These are phyloP conservation scores for Fonsecaea multimorphosa DNA, from an alignment of 2,329 filamentous ascomycete genomes.

Conservation along the genomic window DNA sequence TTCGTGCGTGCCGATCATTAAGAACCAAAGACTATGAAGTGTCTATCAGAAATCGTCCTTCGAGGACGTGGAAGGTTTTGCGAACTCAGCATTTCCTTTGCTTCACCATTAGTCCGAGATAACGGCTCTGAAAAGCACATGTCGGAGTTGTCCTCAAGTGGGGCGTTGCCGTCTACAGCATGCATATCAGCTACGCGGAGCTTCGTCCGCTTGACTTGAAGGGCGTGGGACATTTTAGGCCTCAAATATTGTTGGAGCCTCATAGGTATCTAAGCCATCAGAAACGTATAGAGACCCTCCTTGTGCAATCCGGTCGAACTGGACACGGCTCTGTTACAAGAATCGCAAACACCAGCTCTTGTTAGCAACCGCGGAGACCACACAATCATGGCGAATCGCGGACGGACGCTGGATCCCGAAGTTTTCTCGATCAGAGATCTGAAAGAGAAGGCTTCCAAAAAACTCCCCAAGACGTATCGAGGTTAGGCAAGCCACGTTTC, in stretches of 20 bases:
- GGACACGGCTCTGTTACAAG: neutral
- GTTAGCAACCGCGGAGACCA: neutral
- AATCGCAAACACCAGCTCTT: neutral
- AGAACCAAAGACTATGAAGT: neutral
- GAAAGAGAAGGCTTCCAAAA: conserved; percentile 29
- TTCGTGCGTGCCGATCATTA: neutral
- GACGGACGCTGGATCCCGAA: conserved; percentile 42
- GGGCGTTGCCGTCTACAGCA: neutral
- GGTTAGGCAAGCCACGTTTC: conserved; percentile 5
- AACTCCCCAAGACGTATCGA: conserved; percentile 29
- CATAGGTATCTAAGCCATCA: neutral
- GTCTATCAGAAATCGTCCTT: neutral
- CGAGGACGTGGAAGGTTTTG: neutral
- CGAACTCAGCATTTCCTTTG: neutral
- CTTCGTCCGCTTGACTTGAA: conserved; percentile 4
- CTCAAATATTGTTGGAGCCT: neutral
- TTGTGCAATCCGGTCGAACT: neutral
- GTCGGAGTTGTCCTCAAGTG: conserved; percentile 1
- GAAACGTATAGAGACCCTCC: neutral
- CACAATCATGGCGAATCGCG: conserved; percentile 43
- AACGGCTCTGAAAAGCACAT: neutral
- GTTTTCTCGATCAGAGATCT: conserved; percentile 39
- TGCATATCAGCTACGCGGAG: neutral
- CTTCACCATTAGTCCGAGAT: neutral
- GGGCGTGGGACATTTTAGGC: neutral